Evolutionary conservation across 2,329 filamentous ascomycete genomes (phyloP).

Genomic region (Sphaerulina vaccinii): DNA sequence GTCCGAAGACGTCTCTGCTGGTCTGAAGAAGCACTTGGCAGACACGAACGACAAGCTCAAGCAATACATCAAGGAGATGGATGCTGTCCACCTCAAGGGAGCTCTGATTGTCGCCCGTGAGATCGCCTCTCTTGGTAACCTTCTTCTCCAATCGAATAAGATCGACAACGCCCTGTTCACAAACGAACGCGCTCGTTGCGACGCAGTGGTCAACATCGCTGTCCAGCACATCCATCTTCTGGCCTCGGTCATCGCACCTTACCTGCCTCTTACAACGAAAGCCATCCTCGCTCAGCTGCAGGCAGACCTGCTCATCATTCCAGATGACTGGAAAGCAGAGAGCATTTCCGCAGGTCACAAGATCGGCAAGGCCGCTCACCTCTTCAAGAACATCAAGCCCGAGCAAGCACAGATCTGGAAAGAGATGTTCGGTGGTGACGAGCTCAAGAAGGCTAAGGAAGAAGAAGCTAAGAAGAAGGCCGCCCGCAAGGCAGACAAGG

Average conservation of each 20-base stretch:
- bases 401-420: conserved; percentile 84
- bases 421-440: conserved; percentile 67
- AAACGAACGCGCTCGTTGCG: conserved; percentile 58
- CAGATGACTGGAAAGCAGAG: conserved; percentile 60
- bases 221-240: conserved; percentile 82
- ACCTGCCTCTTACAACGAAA: conserved; percentile 75
- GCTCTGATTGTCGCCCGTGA: conserved; percentile 66
- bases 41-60: conserved; percentile 67
- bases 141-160: conserved; percentile 58
- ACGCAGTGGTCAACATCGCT: conserved; percentile 70
- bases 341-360: conserved; percentile 70
- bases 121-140: conserved; percentile 63
- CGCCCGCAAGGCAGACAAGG: conserved; percentile 64
- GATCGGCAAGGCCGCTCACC: conserved; percentile 74
- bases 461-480: conserved; percentile 59
- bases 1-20: conserved; percentile 34
- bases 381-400: conserved; percentile 80
- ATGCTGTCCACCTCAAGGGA: conserved; percentile 68
- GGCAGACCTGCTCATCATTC: conserved; percentile 42
- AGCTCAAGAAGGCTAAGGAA: conserved; percentile 68
- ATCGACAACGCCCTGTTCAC: conserved; percentile 63
- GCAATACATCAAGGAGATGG: conserved; percentile 66
- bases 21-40: conserved; percentile 46
- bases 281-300: conserved; percentile 75
- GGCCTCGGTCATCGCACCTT: conserved; percentile 75